Evolutionary conservation across 1,284 basidiomycete genomes (phyloP).

Genomic region (Ceratobasidium sp.): DNA sequence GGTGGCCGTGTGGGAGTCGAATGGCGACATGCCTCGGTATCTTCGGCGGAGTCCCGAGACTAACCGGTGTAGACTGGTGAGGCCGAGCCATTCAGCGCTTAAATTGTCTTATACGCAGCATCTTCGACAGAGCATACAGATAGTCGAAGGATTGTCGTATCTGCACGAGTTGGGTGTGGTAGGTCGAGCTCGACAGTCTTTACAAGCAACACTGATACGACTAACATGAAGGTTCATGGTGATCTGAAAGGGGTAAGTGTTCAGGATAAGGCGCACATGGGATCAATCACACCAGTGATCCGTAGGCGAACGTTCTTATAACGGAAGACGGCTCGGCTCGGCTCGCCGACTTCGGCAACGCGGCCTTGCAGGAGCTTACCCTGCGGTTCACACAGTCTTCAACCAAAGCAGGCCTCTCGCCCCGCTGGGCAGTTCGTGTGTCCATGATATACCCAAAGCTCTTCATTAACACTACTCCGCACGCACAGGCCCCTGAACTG

Average conservation of each 20-base stretch:
- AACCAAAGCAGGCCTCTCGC: neutral
- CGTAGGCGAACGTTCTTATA: neutral
- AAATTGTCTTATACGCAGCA: too few relatives aligned
- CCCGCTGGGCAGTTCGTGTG: neutral
- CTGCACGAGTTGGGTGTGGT: neutral
- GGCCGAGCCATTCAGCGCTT: neutral
- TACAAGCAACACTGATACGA: neutral
- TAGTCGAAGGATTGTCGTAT: neutral
- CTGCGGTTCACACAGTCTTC: neutral
- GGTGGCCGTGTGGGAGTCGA: neutral
- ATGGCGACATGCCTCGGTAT: neutral
- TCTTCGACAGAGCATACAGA: neutral
- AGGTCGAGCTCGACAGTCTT: neutral
- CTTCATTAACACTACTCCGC: too few relatives aligned
- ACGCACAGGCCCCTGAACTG: conserved; percentile 1
- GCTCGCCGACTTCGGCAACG: neutral
- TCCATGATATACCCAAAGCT: too few relatives aligned
- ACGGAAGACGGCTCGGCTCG: neutral
- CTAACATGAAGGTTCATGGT: conserved; percentile 9
- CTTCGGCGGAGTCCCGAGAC: neutral
- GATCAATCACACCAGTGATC: neutral
- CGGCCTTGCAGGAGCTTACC: neutral
- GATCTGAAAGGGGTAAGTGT: conserved; percentile 24
- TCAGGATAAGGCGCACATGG: too few relatives aligned
- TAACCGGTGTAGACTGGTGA: neutral